Evolutionary conservation across 2,329 filamentous ascomycete species (phyloP), one percentile per base, ranked within the genome.

Genomic region (Beauveria sp.): DNA sequence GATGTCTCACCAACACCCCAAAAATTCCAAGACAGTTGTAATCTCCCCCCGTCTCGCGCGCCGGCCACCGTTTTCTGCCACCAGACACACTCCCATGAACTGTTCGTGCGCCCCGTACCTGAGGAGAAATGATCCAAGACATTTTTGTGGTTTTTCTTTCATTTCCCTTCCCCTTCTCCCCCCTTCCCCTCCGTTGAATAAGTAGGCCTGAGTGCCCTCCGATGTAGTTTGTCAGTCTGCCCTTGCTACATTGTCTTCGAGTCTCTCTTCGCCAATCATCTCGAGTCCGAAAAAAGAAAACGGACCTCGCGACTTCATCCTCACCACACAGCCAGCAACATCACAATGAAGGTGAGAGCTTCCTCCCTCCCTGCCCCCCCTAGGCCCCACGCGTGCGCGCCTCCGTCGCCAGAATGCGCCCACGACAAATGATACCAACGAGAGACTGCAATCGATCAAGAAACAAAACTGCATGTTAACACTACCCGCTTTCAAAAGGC

Each of bases 281-380:
- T 20, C 12, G 16, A 8, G 5, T 22, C 24, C 9, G 12, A 24
- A 34, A 28, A 16, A 38, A 52, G 34, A 38, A 38, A 16, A 16
- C 14, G 5, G 12, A 38, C 55, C 45, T 42, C 4, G 10, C 42
- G 8, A 1, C 51, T 26, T 31, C 24, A 20, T 5, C 3, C 48
- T n/a, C 16, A 31, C 4, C 26, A n/a, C 26, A 49, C 8, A 10
- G 34, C 34, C 24, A 18, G 28, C 20, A 18, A 46, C 3, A 26
- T 31, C 49, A 43, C 42, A 59, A 62, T 62, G 61, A 59, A 62
- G 61, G 61, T 62, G 50, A 52, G 52, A 51, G 49, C 49, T 16
- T 14, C 34, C 34, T 38, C 1, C 18, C n/a, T 45, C 22, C 24
- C 5, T 10, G 42, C 12, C 5, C 26, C 40, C 14, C n/a, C 5